Percentiles rank a stretch among this genome's conserved stretches.
Conservation (phyloP, 805 yeast species). For the Kodamaea neixiangensis region DNA sequence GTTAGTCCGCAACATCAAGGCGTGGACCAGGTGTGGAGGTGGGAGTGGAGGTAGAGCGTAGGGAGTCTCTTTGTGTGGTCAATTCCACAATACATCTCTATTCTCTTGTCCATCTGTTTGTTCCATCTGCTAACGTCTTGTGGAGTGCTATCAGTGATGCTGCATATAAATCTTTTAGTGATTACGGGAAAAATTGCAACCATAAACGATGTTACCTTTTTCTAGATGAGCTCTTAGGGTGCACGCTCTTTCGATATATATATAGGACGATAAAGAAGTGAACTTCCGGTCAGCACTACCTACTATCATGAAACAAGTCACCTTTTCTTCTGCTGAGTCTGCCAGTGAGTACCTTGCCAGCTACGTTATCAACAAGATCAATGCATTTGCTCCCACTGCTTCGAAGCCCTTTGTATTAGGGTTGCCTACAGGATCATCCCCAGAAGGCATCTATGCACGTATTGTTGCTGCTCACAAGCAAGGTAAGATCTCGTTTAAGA, state of each 20-base stretch:
- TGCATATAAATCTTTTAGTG: no score
- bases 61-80: no score
- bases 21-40: not conserved
- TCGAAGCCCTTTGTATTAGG: constrained; percentile 54
- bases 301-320: constrained; percentile 31
- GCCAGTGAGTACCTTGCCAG: constrained; percentile 49
- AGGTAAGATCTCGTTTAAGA: constrained; percentile 46
- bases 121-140: no score
- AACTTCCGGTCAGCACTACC: not conserved
- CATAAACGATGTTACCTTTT: not conserved
- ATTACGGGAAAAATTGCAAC: not conserved
- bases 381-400: constrained; percentile 45
- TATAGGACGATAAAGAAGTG: not conserved
- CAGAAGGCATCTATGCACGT: constrained; percentile 53
- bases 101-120: no score
- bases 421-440: constrained; percentile 63
- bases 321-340: constrained; percentile 37
- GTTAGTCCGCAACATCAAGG: not conserved
- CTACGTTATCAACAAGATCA: constrained; percentile 46
- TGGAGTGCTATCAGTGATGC: no score
- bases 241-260: not conserved
- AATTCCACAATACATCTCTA: no score
- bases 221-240: not conserved
- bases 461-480: constrained; percentile 45
- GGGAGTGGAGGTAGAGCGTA: not conserved